Conservation (phyloP, 345 rosid genomes). For the sweet orange (Citrus sinensis) region DVS_A1.0 CM039168.1:2204001-2204500, state of each 20-base stretch:
- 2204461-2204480: too few relatives aligned
- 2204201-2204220: not conserved
- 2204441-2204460: not conserved
- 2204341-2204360: not conserved
- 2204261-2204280: constrained; percentile 15
- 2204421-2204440: not conserved
- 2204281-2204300: constrained; percentile 18
- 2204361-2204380: not conserved
- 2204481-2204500: too few relatives aligned
- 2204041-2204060: not conserved
- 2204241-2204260: constrained; percentile 16
- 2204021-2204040: not conserved
- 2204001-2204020: constrained; percentile 13
- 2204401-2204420: too few relatives aligned
- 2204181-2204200: not conserved
- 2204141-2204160: constrained; percentile 4
- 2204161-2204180: constrained; percentile 15
- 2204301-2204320: not conserved
- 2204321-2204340: not conserved
- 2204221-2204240: constrained; percentile 3
- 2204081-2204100: not conserved
- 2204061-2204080: not conserved
- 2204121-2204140: not conserved
- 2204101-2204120: not conserved
- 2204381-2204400: not conserved